Evolutionary conservation across 768 basidiomycete species (phyloP), one percentile per base, ranked within the genome.

Genomic region (Hypsizygus marmoreus): DNA sequence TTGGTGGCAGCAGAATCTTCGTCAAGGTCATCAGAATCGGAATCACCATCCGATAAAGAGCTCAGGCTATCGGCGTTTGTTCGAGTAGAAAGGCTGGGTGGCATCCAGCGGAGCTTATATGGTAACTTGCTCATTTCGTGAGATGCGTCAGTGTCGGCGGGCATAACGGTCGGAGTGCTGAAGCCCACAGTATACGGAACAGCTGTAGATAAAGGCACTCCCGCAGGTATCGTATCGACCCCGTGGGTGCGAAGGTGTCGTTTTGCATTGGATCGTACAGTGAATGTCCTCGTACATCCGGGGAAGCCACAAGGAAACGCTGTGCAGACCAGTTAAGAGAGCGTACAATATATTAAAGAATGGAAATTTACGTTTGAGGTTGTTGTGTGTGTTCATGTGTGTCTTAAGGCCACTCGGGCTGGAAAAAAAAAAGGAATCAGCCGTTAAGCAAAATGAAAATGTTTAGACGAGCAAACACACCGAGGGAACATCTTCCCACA

Each of bases 231-330:
- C 9, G 52, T 62, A 49, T 53, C 47, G 24, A 84, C 73, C 19
- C 85, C 84, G 53, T 91, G 88, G 1, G 85, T 89, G 34, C 86
- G 83, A 28, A 88, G 73, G 57, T 91, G 88, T 25, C 88, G 77
- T 62, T 82, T 87, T 12, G 87, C 87, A 55, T 91, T 91, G 6
- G 88, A 91, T 10, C 86, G 80, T 13, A 91, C 88, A 14, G 85
- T 81, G 56, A 91, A 91, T 3, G 72, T 75, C 58, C 85, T 84
- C 23, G 69, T 64, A 59, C 89, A 91, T 25, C 74, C 72, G 11
- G 76, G 69, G 38, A 82, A 80, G 0, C 67, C 74, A 57, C 88
- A 91, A 4, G 64, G 48, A 45, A 67, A 78, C 7, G 77, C 78
- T 79, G 51, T 33, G 26, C 12, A 47, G 9, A 40, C 14, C 39